Base-by-base conservation (phyloP, 768 basidiomycete genomes). In the Hydnomerulius pinastri region DNA sequence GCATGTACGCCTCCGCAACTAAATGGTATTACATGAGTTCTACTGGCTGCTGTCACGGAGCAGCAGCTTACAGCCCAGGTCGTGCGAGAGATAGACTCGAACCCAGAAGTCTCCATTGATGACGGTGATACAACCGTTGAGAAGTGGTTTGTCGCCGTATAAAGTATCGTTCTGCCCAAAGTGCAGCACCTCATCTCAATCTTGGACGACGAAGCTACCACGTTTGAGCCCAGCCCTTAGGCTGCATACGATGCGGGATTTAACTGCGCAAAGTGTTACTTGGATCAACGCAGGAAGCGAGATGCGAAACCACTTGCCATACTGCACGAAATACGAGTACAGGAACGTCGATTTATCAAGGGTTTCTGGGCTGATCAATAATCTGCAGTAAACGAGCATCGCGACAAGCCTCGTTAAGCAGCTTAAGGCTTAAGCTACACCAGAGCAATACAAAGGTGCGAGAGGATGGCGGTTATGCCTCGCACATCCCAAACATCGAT, bases 1-100 rank as follows among this genome's bases (percentile, higher is more conserved):
- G 75, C 81, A 83, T 83, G 61, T 78, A 83, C 5, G 80, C 80
- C 71, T 83, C 81, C 61, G 79, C 81, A 71, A 83, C 81, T 83
- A 57, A 51, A 55, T 50, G 27, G 42, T 60, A 18, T 5, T 43
- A 23, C 32, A 29, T 12, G 24, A 32, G 32, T 11, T 17, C 15
- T 18, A 15, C 15, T n/a, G 29, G 18, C 21, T 46, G 6, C 25
- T 7, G n/a, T 7, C 9, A 32, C 6, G 32, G 20, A 42, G 20
- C 43, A 6, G 17, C 37, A 40, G 58, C 77, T 71, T 68, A 82
- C 81, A 81, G 55, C 81, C 81, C 45, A 82, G 72, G 69, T 82
- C 81, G 32, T 51, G 37, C 27, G 53, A 51, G 13, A 54, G 29
- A 23, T 51, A 54, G 17, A 54, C 50, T 30, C 56, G 44, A 12